phyloP scores from a whole-genome alignment of 2,329 filamentous ascomycete genomes.

The Sclerotinia spermophila region DNA sequence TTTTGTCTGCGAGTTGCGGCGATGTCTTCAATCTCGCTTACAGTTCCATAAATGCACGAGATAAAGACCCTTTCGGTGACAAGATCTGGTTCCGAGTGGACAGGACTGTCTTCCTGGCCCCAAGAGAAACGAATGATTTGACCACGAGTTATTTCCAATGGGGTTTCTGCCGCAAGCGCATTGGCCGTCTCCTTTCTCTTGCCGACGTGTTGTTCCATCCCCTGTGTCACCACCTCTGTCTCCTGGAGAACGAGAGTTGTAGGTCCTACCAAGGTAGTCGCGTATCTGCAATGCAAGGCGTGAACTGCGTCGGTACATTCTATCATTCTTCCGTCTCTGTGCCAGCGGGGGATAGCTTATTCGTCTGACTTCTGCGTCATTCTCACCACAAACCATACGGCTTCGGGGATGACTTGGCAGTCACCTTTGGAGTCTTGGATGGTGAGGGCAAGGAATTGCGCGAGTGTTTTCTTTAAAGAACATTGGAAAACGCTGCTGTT shows the following conservation, averaged over 20 bases:
- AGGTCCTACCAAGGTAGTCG: not conserved
- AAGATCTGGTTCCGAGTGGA: slow-evolving; percentile 20
- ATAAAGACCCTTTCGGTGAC: slow-evolving; percentile 13
- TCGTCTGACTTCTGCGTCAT: slow-evolving; percentile 1
- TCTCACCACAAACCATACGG: slow-evolving; percentile 7
- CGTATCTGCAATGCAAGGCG: slow-evolving; percentile 13
- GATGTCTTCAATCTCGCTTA: not conserved
- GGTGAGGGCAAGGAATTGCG: not conserved
- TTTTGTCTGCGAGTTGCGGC: not conserved
- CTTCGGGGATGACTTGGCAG: not conserved
- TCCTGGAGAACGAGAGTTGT: slow-evolving; percentile 13
- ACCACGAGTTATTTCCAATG: not conserved
- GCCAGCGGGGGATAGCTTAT: slow-evolving; percentile 6
- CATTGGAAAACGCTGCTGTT: not conserved
- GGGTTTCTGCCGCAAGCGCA: not conserved
- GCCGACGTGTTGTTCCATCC: not conserved
- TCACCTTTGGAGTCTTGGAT: not conserved
- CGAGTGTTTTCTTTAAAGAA: not conserved
- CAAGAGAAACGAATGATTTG: slow-evolving; percentile 18
- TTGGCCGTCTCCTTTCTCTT: not conserved
- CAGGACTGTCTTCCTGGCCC: slow-evolving; percentile 13
- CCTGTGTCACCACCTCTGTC: not conserved
- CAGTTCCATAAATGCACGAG: not conserved
- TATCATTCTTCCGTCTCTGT: slow-evolving; percentile 16
- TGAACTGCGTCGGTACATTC: not conserved